A percentile compares a stretch with the other conserved stretches of the same genome.
These are phyloP conservation scores for Sarocladiaceae sp. DNA, from an alignment of 2,329 filamentous ascomycete species.

Conservation along the genomic window DNA sequence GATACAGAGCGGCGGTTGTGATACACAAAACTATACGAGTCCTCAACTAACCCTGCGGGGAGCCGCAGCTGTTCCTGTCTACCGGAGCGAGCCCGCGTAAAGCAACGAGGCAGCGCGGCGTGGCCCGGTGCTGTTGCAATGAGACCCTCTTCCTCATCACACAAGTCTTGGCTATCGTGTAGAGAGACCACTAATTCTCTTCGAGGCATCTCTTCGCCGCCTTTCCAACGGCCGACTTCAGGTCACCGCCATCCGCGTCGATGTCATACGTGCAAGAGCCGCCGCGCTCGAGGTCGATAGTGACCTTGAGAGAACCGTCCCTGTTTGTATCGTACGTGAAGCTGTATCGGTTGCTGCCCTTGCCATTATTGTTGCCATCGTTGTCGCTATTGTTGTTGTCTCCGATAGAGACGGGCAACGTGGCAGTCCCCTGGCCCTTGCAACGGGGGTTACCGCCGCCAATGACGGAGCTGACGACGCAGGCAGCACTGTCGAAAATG, in stretches of 20 bases:
- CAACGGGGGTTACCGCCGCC: not conserved
- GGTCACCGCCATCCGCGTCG: not conserved
- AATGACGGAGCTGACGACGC: not conserved
- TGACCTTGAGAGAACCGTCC: not conserved
- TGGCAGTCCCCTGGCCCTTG: not conserved
- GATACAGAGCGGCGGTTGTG: too few relatives aligned
- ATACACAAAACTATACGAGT: too few relatives aligned
- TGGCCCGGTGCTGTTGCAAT: too few relatives aligned
- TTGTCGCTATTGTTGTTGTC: not conserved
- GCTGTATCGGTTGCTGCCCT: not conserved
- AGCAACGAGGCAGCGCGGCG: too few relatives aligned
- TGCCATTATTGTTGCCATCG: not conserved
- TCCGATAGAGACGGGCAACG: not conserved
- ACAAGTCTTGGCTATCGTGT: too few relatives aligned
- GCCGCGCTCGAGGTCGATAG: not conserved
- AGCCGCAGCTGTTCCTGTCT: too few relatives aligned
- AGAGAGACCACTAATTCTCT: constrained; percentile 1
- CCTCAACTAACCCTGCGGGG: too few relatives aligned
- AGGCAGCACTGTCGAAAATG: not conserved
- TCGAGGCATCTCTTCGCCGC: constrained; percentile 4
- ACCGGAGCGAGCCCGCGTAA: too few relatives aligned
- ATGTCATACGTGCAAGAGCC: not conserved
- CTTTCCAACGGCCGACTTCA: not conserved
- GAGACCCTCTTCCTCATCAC: too few relatives aligned
- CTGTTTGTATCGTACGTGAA: not conserved